These are phyloP conservation scores for Blastomyces parvus DNA, from an alignment of 2,329 filamentous ascomycete genomes.

Conservation along the genomic window DNA sequence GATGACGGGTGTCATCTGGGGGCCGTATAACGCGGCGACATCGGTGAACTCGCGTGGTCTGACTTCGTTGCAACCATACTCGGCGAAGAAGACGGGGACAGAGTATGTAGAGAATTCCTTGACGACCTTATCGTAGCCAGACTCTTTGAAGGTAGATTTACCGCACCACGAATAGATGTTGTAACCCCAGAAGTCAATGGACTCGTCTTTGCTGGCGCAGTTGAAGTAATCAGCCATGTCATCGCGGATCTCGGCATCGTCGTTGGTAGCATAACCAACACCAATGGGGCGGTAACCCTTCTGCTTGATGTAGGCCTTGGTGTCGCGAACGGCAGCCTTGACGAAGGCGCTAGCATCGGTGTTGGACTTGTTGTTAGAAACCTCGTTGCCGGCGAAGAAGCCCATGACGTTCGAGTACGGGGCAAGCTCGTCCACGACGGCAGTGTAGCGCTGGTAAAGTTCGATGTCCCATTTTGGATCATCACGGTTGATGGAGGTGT, in stretches of 20 bases:
- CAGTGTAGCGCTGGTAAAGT: conserved; percentile 71
- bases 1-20: conserved; percentile 76
- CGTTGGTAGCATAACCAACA: conserved; percentile 93
- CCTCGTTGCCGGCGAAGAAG: conserved; percentile 98
- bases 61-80: conserved; percentile 86
- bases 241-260: conserved; percentile 72
- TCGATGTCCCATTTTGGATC: conserved; percentile 67
- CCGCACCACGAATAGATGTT: conserved; percentile 99
- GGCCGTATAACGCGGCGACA: conserved; percentile 67
- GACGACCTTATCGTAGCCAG: conserved; percentile 74
- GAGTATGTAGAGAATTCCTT: conserved; percentile 82
- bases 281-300: conserved; percentile 69
- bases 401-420: conserved; percentile 87
- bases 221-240: conserved; percentile 90
- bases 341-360: conserved; percentile 86
- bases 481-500: conserved; percentile 74
- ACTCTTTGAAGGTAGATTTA: conserved; percentile 62
- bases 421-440: conserved; percentile 69
- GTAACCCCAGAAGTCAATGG: conserved; percentile 98
- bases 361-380: conserved; percentile 81
- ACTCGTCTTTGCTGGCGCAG: conserved; percentile 51
- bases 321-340: conserved; percentile 94
- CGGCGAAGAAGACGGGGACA: conserved; percentile 94
- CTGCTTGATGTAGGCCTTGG: conserved; percentile 81
- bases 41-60: conserved; percentile 73